Base-by-base conservation (phyloP, 2,329 filamentous ascomycete genomes). In the Colletotrichum sp. region DNA sequence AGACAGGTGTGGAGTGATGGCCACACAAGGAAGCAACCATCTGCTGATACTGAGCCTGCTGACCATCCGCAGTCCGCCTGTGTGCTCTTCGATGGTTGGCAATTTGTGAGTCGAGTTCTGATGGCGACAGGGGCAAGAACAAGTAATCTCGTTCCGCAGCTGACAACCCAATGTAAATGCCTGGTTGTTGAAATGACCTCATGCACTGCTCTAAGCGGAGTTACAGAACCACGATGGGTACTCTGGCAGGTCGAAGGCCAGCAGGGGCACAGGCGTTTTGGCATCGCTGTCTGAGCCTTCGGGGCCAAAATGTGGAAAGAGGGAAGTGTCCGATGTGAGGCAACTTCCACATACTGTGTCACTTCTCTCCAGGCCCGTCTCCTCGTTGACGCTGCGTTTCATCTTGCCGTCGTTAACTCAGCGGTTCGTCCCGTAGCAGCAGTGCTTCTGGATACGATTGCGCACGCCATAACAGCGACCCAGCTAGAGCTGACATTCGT, bases 31-130 rank as follows among this genome's bases (percentile, higher is more conserved):
- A 44, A 44, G 39, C 39, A n/a, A n/a, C 39, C 16, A 44, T 44
- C 39, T 44, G 39, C 9, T 44, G 39, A 11, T 44, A 44, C 8
- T 44, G 16, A 44, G 16, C 16, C 39, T 44, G 39, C 39, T n/a
- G 39, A 0, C 19, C 0, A n/a, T 19, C 8, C n/a, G 8, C 39
- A 44, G 16, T 3, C 39, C 39, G 5, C 8, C 8, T 44, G 0
- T 19, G 39, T 44, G 16, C 39, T 19, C 8, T 44, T 44, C 3
- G 39, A 44, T 44, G 39, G 8, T 44, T 44, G 39, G 39, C 39
- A 11, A 2, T 5, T 44, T n/a, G 19, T n/a, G 39, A 44, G 3
- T 11, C 39, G 8, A 44, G 39, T 0, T n/a, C 6, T 44, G 0
- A 2, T 6, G 5, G 8, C 16, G 16, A 11, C 36, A 44, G 8